These are phyloP conservation scores for Botrytis byssoidea DNA, from an alignment of 2,329 filamentous ascomycete species.

Conservation along the genomic window DNA sequence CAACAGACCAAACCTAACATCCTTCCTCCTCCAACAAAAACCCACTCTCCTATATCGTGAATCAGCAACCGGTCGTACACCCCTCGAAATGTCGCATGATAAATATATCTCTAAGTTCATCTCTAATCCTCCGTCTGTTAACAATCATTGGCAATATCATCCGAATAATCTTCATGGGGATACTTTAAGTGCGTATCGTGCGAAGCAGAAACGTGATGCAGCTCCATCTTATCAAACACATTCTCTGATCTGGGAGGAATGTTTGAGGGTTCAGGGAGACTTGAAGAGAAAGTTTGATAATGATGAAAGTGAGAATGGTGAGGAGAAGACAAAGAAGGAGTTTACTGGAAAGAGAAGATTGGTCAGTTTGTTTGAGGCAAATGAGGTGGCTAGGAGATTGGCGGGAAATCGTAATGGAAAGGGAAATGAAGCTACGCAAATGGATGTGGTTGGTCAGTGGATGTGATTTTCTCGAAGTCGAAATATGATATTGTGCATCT, in stretches of 20 bases:
- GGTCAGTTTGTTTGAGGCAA: constrained; percentile 58
- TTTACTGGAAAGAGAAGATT: constrained; percentile 48
- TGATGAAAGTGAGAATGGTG: constrained; percentile 22
- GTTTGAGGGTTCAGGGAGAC: constrained; percentile 16
- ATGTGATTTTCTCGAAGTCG: not conserved
- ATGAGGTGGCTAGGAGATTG: constrained; percentile 55
- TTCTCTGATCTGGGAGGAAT: constrained; percentile 15
- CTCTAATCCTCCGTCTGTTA: constrained; percentile 17
- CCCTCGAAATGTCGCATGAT: constrained; percentile 65
- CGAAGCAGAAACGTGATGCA: not conserved
- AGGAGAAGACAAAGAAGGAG: constrained; percentile 30
- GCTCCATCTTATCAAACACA: not conserved
- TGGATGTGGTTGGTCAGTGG: constrained; percentile 5
- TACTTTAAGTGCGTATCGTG: not conserved
- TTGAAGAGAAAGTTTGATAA: constrained; percentile 11
- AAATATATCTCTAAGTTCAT: constrained; percentile 43
- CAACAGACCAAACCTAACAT: constrained; percentile 26
- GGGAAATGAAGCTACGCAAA: too few species aligned
- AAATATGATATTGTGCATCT: not conserved
- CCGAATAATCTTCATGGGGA: not conserved
- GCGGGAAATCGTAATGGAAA: constrained; percentile 11
- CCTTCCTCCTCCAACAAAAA: constrained; percentile 31
- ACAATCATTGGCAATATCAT: constrained; percentile 33
- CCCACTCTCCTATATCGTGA: constrained; percentile 59
- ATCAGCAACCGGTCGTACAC: constrained; percentile 73